A percentile compares a stretch with the other conserved stretches of the same genome.
phyloP scores from a whole-genome alignment of 331 rosid species.

The Acacia pycnantha region DNA sequence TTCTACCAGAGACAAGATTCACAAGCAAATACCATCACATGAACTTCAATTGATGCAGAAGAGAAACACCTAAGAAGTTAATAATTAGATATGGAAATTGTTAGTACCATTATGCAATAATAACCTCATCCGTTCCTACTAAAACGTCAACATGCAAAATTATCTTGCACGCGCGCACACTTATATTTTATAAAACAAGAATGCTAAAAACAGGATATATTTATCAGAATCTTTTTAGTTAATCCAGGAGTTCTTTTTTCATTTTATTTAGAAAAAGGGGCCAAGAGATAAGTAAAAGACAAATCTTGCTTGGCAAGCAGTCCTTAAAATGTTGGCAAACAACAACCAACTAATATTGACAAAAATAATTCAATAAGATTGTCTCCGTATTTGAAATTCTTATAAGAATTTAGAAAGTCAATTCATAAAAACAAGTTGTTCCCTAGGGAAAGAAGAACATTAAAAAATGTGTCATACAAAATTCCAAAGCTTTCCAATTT shows the following conservation, averaged over 20 bases:
- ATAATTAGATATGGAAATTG: neutral
- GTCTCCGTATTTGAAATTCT: neutral
- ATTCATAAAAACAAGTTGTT: neutral
- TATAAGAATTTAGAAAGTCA: neutral
- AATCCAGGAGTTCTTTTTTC: neutral
- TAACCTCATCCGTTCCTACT: neutral
- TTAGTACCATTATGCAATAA: neutral
- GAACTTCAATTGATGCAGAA: neutral
- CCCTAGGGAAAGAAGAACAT: neutral
- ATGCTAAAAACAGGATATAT: neutral
- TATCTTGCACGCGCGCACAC: neutral
- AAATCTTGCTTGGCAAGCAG: constrained; percentile 1
- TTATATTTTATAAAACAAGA: neutral
- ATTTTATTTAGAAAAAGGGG: neutral
- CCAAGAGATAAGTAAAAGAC: neutral
- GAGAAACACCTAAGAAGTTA: neutral
- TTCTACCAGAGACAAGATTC: neutral
- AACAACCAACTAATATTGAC: constrained; percentile 2
- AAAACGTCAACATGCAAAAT: neutral
- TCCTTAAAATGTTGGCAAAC: constrained; percentile 10
- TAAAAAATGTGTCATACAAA: neutral
- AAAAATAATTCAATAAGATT: constrained; percentile 3
- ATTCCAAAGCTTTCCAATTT: neutral
- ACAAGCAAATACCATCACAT: neutral
- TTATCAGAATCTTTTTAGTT: neutral